Evolutionary conservation across 768 basidiomycete species (phyloP), one percentile per base, ranked within the genome.

Genomic region (Strobilomyces echinocephalus): DNA sequence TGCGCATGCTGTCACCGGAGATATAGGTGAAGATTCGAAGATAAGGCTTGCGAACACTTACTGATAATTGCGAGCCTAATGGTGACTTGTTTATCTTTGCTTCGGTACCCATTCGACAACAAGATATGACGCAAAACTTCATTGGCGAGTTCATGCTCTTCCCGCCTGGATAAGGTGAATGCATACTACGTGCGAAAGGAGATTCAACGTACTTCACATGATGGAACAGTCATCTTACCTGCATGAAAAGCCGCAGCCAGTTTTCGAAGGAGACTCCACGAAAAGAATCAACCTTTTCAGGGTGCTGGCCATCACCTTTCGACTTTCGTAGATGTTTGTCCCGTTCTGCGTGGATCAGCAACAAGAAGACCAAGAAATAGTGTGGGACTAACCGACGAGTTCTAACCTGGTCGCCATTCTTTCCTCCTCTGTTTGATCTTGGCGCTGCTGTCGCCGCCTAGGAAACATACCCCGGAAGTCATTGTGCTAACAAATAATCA

Each of bases 241-340:
- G 88, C 75, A 97, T 82, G 65, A 93, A 84, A 38, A 97, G 63
- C 15, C 77, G 75, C 45, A 95, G 66, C 95, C 95, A 99, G 49
- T 88, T 83, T 51, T 88, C 87, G 60, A 92, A 91, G 4, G 76
- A 76, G 34, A 95, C 75, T 0, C 90, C 89, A 11, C 95, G 84
- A 68, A 95, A 97, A 0, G 81, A 74, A 46, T 84, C 78, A 2
- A 88, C 78, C 26, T 74, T 76, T 18, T 70, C 74, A 4, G 59
- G 42, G 54, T 74, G 74, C 52, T 74, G 69, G 40, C 64, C 64
- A 43, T 74, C 76, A 7, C 71, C 72, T 30, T 71, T 72, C 6
- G 74, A 69, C 60, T 80, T 86, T 18, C 78, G 76, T 6, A 77
- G 61, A 18, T 81, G 66, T 18, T 72, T 79, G 34, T 58, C 57